Conservation (phyloP, 148 eudicot species). For the Rhododendron vialii region DNA sequence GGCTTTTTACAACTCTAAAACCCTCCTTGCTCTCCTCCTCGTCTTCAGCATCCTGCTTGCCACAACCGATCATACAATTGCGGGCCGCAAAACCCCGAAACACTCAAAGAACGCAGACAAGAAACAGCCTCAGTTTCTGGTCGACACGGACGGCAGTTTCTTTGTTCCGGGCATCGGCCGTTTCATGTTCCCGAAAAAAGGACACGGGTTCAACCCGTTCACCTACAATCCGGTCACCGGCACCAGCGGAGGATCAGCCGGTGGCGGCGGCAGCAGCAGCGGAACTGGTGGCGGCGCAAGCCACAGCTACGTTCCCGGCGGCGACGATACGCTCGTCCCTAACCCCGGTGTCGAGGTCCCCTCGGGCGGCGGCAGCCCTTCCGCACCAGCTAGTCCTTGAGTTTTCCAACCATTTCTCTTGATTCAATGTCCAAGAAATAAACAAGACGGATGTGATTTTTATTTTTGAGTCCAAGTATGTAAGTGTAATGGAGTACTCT, state of each 20-base stretch:
- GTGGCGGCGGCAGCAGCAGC: neutral
- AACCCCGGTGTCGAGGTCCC: slow-evolving; percentile 19
- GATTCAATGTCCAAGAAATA: neutral
- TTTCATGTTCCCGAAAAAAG: slow-evolving; percentile 24
- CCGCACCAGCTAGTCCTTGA: neutral
- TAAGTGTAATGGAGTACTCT: neutral
- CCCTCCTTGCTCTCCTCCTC: slow-evolving; percentile 15
- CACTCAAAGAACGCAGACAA: slow-evolving; percentile 2
- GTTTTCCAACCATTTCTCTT: neutral
- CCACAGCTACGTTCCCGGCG: slow-evolving; percentile 2
- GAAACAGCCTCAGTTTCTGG: slow-evolving; percentile 28
- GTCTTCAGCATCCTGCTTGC: slow-evolving; percentile 23
- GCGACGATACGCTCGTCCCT: slow-evolving; percentile 6
- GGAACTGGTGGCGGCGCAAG: neutral
- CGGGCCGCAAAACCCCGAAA: slow-evolving; percentile 18
- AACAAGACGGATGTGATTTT: neutral
- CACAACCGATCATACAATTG: slow-evolving; percentile 1
- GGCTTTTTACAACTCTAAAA: slow-evolving; percentile 5
- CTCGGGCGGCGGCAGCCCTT: neutral
- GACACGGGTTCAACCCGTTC: slow-evolving; percentile 12
- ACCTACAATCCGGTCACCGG: slow-evolving; percentile 32
- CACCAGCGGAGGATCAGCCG: neutral
- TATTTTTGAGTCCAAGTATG: neutral
- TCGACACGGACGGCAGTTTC: slow-evolving; percentile 27
- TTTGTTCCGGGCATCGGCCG: slow-evolving; percentile 41